Conservation (phyloP, 2,329 filamentous ascomycete species). For the Colletotrichum eleusines region DNA sequence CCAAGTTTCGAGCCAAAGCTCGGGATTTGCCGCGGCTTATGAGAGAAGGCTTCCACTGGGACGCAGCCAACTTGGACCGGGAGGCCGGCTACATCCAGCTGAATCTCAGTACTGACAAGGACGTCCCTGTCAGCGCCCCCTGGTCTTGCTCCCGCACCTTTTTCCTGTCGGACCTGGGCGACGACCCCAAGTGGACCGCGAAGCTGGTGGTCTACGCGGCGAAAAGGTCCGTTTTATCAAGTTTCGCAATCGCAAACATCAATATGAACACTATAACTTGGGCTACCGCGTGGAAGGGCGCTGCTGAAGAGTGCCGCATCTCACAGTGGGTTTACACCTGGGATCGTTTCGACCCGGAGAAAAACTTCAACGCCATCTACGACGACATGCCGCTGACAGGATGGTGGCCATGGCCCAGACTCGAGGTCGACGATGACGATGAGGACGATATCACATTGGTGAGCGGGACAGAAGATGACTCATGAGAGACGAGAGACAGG, state of each 20-base stretch:
- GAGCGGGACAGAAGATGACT: neutral
- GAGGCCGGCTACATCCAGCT: neutral
- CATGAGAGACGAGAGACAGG: no score
- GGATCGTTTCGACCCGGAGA: rapidly evolving
- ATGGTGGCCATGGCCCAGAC: slow-evolving; percentile 40
- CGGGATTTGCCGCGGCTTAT: slow-evolving; percentile 5
- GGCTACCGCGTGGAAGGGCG: neutral
- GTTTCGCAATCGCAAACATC: neutral
- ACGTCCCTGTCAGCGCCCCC: rapidly evolving
- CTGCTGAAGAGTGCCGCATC: rapidly evolving
- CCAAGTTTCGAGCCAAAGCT: neutral
- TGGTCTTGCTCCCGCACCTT: slow-evolving; percentile 13
- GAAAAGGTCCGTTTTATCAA: neutral
- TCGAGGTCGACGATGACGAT: neutral
- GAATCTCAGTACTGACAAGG: neutral
- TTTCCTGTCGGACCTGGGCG: slow-evolving; percentile 3
- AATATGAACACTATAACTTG: neutral
- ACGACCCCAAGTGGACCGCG: neutral
- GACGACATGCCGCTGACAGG: slow-evolving; percentile 32
- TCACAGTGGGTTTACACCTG: neutral
- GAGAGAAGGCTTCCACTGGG: slow-evolving; percentile 28
- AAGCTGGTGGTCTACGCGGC: neutral
- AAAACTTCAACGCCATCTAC: slow-evolving; percentile 27
- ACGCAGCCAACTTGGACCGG: neutral
- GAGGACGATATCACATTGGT: neutral